Base-by-base conservation (phyloP, 225 moss, liverwort and hornwort genomes). In the Takakia lepidozioides region DNA sequence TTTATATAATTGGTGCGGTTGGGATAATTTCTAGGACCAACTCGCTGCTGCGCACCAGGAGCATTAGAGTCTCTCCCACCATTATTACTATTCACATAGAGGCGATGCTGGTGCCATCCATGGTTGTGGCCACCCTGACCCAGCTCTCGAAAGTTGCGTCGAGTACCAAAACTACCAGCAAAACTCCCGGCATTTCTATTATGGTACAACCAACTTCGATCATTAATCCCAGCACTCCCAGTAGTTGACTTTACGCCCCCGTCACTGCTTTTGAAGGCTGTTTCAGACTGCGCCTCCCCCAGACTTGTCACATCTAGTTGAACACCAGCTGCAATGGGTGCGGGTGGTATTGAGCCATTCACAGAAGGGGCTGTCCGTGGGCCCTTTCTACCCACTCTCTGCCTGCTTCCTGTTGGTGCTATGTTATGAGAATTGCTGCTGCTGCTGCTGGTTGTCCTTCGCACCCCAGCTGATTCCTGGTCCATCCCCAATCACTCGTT, bases 71-170 rank as follows among this genome's bases (percentile, higher is more conserved):
- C 77, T 28, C 67, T 71, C 4, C 57, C 52, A 30, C 48, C 70
- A 47, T 26, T 58, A 46, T 70, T 80, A 51, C 67, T 85, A 68
- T 71, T 73, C 42, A 80, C 83, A 62, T 72, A 81, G 0, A 70
- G 61, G 27, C 85, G 32, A 11, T 11, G 88, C 36, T 83, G 85
- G 48, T 79, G 81, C 93, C 93, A 93, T 48, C 63, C 55, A 27
- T 86, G 77, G 38, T 81, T 82, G 29, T 7, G 7, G 11, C 29
- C 77, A 2, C 85, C 66, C 29, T 88, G 88, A 38, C 65, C 81
- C 50, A 73, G 85, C 37, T 88, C 93, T 71, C 93, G 71, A 41
- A 72, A 61, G 49, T 66, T 78, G 14, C 88, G 75, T 53, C 93
- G 75, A 37, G 53, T 48, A 40, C 67, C 72, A 46, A 58, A 68